Evolutionary conservation across 192 early-diverging fungal species (phyloP).

Genomic region (Rhizophagus clarus): DNA sequence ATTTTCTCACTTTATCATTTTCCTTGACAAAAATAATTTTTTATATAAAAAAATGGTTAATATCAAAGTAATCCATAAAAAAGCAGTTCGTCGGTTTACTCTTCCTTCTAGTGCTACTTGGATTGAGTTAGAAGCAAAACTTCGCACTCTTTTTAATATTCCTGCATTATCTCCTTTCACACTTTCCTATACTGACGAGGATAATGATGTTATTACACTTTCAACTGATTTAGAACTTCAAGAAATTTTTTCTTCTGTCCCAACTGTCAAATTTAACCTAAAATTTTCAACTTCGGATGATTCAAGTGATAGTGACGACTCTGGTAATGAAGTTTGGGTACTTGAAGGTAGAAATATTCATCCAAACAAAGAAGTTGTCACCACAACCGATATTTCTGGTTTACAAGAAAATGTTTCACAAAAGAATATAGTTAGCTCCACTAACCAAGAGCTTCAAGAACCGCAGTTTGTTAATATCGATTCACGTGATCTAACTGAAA

Average conservation of each 20-base stretch:
- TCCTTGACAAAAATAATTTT: no score
- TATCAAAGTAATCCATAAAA: slow-evolving; percentile 4
- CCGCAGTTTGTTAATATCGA: not conserved
- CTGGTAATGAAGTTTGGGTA: not conserved
- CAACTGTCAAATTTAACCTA: not conserved
- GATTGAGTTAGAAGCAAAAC: not conserved
- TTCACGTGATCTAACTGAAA: not conserved
- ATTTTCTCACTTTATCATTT: no score
- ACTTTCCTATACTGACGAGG: slow-evolving; percentile 12
- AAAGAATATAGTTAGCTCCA: not conserved
- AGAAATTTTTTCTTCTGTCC: not conserved
- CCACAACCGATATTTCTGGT: not conserved
- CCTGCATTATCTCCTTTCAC: not conserved
- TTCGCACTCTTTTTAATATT: not conserved
- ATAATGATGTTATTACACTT: slow-evolving; percentile 2
- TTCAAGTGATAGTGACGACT: not conserved
- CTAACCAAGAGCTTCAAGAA: not conserved
- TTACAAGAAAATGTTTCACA: not conserved
- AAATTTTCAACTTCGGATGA: not conserved
- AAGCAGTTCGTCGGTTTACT: not conserved
- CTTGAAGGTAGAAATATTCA: not conserved
- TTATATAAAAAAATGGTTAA: not conserved
- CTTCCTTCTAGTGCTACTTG: not conserved
- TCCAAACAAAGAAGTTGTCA: not conserved
- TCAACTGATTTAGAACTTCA: slow-evolving; percentile 11